Conservation (phyloP, 2,329 filamentous ascomycete species). For the Ophiostoma tasmaniense region DNA sequence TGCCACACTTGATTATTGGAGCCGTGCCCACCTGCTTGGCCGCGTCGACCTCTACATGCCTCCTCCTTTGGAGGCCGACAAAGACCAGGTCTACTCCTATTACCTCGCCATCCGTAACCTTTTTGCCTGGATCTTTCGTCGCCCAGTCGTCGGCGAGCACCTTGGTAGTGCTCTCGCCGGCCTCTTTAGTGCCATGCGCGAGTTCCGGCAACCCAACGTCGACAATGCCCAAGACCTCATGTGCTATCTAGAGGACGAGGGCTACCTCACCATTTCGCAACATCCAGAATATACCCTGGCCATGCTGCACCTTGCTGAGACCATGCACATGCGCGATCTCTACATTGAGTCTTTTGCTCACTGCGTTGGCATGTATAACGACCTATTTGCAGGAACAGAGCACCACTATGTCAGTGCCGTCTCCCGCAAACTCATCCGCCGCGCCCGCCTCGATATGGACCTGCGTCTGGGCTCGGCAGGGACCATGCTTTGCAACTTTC, state of each 20-base stretch:
- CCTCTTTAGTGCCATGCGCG: constrained; percentile 56
- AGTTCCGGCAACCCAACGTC: constrained; percentile 46
- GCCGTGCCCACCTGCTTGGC: constrained; percentile 19
- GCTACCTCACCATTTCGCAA: constrained; percentile 59
- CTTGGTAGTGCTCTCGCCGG: constrained; percentile 56
- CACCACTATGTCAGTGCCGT: constrained; percentile 47
- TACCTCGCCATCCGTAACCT: constrained; percentile 66
- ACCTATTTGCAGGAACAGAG: constrained; percentile 47
- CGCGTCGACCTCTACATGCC: constrained; percentile 61
- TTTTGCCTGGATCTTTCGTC: constrained; percentile 60
- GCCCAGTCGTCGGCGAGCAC: constrained; percentile 57
- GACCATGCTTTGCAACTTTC: constrained; percentile 54
- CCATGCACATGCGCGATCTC: constrained; percentile 52
- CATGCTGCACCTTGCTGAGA: constrained; percentile 58
- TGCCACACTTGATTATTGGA: constrained; percentile 17
- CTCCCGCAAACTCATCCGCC: constrained; percentile 57
- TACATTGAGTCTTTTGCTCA: constrained; percentile 70
- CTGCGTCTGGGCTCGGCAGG: constrained; percentile 50
- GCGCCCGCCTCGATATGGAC: constrained; percentile 57
- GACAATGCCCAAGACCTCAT: constrained; percentile 55
- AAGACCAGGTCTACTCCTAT: constrained; percentile 49
- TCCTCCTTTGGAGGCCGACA: constrained; percentile 45
- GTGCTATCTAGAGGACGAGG: constrained; percentile 58
- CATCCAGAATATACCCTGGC: constrained; percentile 61
- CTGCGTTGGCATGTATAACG: constrained; percentile 67